These are phyloP conservation scores for Phytophthora citricola DNA, from an alignment of 352 stramenopile genomes.

Conservation along the genomic window DNA sequence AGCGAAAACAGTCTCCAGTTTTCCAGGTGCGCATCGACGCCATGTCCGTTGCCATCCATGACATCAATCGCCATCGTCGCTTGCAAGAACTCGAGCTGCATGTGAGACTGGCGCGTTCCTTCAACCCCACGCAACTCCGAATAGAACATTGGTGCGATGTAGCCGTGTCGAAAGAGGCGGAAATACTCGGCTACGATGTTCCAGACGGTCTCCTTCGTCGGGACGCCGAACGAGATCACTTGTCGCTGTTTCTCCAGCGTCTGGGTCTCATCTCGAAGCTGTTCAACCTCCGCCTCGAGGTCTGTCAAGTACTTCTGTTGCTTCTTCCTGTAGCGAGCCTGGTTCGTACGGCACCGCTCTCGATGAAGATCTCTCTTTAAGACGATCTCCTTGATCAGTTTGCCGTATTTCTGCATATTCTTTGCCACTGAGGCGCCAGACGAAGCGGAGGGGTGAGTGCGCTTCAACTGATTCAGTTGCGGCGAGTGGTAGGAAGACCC, in stretches of 20 bases:
- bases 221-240: background rate
- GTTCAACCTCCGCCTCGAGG: slow-evolving; percentile 22
- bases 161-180: slow-evolving; percentile 31
- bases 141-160: background rate
- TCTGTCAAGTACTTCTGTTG: slow-evolving; percentile 23
- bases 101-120: background rate
- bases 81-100: slow-evolving; percentile 28
- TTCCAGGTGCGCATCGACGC: slow-evolving; percentile 18
- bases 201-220: slow-evolving; percentile 11
- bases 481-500: background rate
- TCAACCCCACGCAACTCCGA: background rate
- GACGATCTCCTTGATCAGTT: slow-evolving; percentile 11
- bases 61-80: slow-evolving; percentile 16
- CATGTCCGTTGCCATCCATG: slow-evolving; percentile 1
- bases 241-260: slow-evolving; percentile 30
- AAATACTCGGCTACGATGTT: slow-evolving; percentile 19
- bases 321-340: slow-evolving; percentile 45
- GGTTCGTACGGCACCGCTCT: slow-evolving; percentile 48
- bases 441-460: background rate
- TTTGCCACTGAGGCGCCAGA: background rate
- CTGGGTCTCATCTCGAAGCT: slow-evolving; percentile 31
- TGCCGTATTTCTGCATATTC: background rate
- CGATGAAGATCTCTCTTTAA: slow-evolving; percentile 14
- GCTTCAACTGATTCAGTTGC: background rate
- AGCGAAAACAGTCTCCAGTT: slow-evolving; percentile 22